phyloP scores from a whole-genome alignment of 2,329 filamentous ascomycete genomes.

The Alternaria hordeiaustralica region DNA sequence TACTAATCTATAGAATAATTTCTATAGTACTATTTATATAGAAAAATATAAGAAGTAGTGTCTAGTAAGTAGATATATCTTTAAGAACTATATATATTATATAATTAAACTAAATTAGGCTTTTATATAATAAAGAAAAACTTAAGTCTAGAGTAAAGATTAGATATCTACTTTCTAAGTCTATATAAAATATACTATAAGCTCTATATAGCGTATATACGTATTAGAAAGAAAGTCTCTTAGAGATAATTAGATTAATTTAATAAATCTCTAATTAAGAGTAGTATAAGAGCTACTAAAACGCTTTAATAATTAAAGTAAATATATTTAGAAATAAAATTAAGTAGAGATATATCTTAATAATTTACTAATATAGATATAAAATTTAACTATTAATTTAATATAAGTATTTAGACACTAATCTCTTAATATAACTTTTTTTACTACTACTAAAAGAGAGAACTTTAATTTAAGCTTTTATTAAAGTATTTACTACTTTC shows the following conservation, averaged over 20 bases:
- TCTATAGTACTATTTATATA: conserved; percentile 71
- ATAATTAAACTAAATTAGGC: conserved; percentile 67
- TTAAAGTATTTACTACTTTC: conserved; percentile 3
- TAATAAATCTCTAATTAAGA: conserved; percentile 72
- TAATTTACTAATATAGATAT: neutral
- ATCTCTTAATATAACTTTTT: conserved; percentile 1
- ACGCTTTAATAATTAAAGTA: conserved; percentile 53
- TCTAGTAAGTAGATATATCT: conserved; percentile 89
- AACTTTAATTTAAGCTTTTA: neutral
- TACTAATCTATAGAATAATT: conserved; percentile 75
- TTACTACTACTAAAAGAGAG: conserved; percentile 1
- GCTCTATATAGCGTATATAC: conserved; percentile 67
- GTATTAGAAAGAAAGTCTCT: conserved; percentile 67
- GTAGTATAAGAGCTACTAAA: conserved; percentile 90
- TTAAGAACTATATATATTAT: conserved; percentile 81
- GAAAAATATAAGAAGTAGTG: conserved; percentile 78
- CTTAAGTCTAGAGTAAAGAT: conserved; percentile 38
- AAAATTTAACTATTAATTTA: conserved; percentile 7
- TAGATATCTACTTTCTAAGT: conserved; percentile 16
- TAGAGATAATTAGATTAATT: conserved; percentile 77
- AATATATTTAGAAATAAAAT: neutral
- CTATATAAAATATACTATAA: conserved; percentile 64
- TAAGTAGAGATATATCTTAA: neutral
- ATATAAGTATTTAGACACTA: neutral
- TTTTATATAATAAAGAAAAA: neutral